phyloP scores from a whole-genome alignment of 2,329 filamentous ascomycete species.

The Cryphonectria nitschkei region DNA sequence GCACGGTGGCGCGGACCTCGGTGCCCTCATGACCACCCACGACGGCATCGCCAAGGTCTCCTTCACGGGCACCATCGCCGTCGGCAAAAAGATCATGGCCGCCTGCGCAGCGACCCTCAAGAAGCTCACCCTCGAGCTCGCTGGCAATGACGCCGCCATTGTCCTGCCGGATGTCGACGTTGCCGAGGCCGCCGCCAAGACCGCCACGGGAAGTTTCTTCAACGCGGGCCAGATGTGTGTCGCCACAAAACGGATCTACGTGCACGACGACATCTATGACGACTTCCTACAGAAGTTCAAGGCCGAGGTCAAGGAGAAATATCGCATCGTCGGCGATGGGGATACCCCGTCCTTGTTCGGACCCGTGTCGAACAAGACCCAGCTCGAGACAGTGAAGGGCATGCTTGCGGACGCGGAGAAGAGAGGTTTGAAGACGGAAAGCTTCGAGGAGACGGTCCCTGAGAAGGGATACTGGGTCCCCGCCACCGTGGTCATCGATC shows the following conservation, averaged over 20 bases:
- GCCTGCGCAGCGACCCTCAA: conserved; percentile 56
- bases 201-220: conserved; percentile 53
- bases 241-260: conserved; percentile 61
- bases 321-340: conserved; percentile 42
- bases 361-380: conserved; percentile 67
- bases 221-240: conserved; percentile 61
- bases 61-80: conserved; percentile 60
- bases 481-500: conserved; percentile 62
- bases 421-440: conserved; percentile 55
- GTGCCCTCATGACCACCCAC: conserved; percentile 58
- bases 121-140: conserved; percentile 56
- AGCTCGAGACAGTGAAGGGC: conserved; percentile 62
- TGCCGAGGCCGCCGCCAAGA: conserved; percentile 45
- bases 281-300: conserved; percentile 51
- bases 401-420: conserved; percentile 60
- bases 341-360: conserved; percentile 49
- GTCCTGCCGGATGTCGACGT: conserved; percentile 58
- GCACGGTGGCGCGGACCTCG: conserved; percentile 58
- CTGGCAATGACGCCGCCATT: conserved; percentile 60
- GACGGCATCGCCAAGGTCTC: conserved; percentile 58
- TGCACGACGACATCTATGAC: conserved; percentile 64
- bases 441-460: conserved; percentile 48
- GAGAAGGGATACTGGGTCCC: conserved; percentile 59
- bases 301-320: conserved; percentile 48
- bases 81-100: conserved; percentile 49